Base-by-base conservation (phyloP, 2,329 filamentous ascomycete species). In the Aspergillus fijiensis region DNA sequence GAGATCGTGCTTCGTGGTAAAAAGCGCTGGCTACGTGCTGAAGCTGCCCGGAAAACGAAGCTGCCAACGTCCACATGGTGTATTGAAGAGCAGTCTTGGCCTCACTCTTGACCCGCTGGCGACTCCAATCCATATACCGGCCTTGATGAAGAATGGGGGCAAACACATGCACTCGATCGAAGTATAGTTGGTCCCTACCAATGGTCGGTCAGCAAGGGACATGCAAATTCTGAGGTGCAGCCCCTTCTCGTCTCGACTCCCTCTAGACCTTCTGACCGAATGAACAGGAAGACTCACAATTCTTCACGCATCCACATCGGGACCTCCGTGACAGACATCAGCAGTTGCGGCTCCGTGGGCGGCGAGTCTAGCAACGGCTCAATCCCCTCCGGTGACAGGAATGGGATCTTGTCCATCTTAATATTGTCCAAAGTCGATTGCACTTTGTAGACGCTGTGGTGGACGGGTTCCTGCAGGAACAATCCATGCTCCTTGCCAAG, bases 161-260 rank as follows among this genome's bases (percentile, higher is more conserved):
- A 16, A 56, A 56, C 2, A 27, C 48, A 35, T 64, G 62, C 5
- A 60, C 60, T 2, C 62, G 60, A 16, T 64, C 62, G 11, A 64
- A 64, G 35, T 64, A 64, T 35, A 64, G 35, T 31, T 61, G 62
- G 39, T 62, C 60, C 39, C 62, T 64, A 29, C 35, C 25, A 5
- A 6, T 55, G 25, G 25, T 16, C 3, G 21, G 42, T 42, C 33
- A 29, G 29, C 55, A 23, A 14, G 11, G 25, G 11, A 3, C 14
- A n/a, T 14, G 27, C 7, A 10, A 14, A 33, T n/a, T 42, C 5
- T 9, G 27, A 3, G 6, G 45, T 42, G 29, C 12, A 35, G 14
- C 33, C 33, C 33, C 33, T 4, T 12, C 3, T 16, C 10, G 4
- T 35, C 33, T 35, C 33, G 5, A 12, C 11, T 35, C 33, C 14